These are phyloP conservation scores for Colletotrichum australisinense DNA, from an alignment of 2,329 filamentous ascomycete species.

Conservation along the genomic window DNA sequence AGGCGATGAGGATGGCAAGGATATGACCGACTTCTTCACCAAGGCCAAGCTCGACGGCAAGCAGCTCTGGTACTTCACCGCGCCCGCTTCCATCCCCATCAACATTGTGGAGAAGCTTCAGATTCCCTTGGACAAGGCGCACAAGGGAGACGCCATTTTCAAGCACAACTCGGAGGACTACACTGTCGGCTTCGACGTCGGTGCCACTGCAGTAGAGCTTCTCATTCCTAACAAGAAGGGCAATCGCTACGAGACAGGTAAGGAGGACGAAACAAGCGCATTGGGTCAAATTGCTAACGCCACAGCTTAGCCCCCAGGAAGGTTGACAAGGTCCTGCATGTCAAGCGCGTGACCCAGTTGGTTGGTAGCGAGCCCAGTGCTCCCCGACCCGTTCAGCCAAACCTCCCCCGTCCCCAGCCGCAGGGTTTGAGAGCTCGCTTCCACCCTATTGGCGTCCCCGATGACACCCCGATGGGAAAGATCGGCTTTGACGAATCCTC, in stretches of 20 bases:
- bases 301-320: conserved; percentile 45
- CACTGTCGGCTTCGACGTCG: conserved; percentile 65
- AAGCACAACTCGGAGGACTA: conserved; percentile 74
- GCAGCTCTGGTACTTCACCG: conserved; percentile 85
- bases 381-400: conserved; percentile 57
- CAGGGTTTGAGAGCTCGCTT: conserved; percentile 75
- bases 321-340: conserved; percentile 71
- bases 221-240: conserved; percentile 69
- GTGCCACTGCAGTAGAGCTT: conserved; percentile 66
- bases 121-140: conserved; percentile 66
- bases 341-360: conserved; percentile 72
- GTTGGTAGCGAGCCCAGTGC: conserved; percentile 49
- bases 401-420: conserved; percentile 71
- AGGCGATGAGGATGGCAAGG: conserved; percentile 53
- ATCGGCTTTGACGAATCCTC: conserved; percentile 55
- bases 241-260: conserved; percentile 65
- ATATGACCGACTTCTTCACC: conserved; percentile 66
- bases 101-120: conserved; percentile 73
- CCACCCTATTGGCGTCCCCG: conserved; percentile 70
- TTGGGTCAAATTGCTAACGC: background rate
- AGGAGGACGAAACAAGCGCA: conserved; percentile 40
- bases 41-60: conserved; percentile 73
- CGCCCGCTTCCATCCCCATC: conserved; percentile 76
- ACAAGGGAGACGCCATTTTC: conserved; percentile 66
- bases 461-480: conserved; percentile 43